Percentiles rank a stretch among this genome's conserved stretches.
Conservation (phyloP, 768 basidiomycete species). For the Mycena polygramma region DNA sequence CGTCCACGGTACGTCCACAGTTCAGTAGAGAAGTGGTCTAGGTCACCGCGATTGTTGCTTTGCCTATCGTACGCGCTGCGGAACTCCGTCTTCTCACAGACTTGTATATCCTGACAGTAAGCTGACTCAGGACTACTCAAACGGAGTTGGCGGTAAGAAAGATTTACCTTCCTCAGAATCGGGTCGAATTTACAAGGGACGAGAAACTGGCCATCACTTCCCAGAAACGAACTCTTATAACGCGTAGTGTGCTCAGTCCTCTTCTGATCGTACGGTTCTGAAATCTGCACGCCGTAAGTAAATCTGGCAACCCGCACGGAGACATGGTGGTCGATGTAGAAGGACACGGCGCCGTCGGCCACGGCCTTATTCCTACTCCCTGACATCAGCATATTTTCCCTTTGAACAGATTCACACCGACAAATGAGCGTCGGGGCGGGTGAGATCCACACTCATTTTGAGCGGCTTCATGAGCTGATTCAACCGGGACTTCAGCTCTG, state of each 20-base stretch:
- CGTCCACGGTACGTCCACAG: conserved; percentile 21
- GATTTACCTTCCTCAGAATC: conserved; percentile 5
- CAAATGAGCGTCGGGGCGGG: conserved; percentile 68
- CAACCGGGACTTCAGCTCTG: conserved; percentile 55
- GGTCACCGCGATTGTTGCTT: neutral
- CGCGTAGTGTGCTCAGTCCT: conserved; percentile 35
- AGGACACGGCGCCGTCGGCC: conserved; percentile 32
- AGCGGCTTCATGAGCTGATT: conserved; percentile 29
- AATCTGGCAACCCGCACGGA: conserved; percentile 28
- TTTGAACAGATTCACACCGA: conserved; percentile 43
- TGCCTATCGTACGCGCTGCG: neutral
- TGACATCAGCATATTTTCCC: neutral
- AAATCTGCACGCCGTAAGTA: conserved; percentile 17
- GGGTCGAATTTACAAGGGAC: conserved; percentile 2
- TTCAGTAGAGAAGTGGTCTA: conserved; percentile 12
- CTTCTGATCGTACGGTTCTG: conserved; percentile 15
- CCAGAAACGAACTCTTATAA: neutral
- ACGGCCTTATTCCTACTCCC: conserved; percentile 32
- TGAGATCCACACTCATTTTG: conserved; percentile 53
- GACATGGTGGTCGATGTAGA: conserved; percentile 28
- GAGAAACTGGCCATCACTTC: neutral
- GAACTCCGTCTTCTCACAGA: conserved; percentile 18
- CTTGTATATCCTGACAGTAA: conserved; percentile 52
- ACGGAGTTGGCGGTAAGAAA: too few species aligned
- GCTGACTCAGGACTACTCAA: too few species aligned